Percentiles rank a stretch among this genome's conserved stretches.
Conservation (phyloP, 257 asterid species). For the Solanum arcanum region DNA sequence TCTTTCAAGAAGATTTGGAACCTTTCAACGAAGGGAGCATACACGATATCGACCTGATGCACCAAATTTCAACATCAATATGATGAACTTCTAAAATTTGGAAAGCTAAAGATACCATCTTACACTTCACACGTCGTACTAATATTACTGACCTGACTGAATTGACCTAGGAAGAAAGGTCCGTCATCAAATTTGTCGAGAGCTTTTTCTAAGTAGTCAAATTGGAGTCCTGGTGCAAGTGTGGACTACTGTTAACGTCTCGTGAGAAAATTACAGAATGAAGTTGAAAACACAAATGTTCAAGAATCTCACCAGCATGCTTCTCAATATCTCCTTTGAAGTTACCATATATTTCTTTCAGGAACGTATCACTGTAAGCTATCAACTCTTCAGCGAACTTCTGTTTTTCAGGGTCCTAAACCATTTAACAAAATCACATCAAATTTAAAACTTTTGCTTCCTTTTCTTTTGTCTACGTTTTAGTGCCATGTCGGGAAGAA, state of each 20-base stretch:
- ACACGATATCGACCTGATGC: constrained; percentile 42
- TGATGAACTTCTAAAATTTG: neutral
- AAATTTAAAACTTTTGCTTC: neutral
- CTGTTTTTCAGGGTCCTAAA: constrained; percentile 39
- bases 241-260: neutral
- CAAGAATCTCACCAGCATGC: constrained; percentile 23
- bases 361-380: constrained; percentile 31
- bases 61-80: neutral
- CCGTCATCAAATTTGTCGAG: constrained; percentile 40
- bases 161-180: constrained; percentile 60
- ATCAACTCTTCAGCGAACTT: constrained; percentile 48
- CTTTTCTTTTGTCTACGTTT: neutral
- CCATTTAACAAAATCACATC: neutral
- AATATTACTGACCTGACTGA: constrained; percentile 31
- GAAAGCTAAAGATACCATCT: neutral
- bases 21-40: constrained; percentile 58
- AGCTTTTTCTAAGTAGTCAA: constrained; percentile 50
- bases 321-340: constrained; percentile 31
- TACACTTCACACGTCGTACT: neutral
- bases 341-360: constrained; percentile 11
- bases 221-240: neutral
- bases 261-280: neutral
- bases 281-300: neutral
- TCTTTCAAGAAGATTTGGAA: constrained; percentile 28
- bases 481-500: neutral